These are phyloP conservation scores for Aspergillus homomorphus DNA, from an alignment of 495 filamentous ascomycete genomes.

Conservation along the genomic window DNA sequence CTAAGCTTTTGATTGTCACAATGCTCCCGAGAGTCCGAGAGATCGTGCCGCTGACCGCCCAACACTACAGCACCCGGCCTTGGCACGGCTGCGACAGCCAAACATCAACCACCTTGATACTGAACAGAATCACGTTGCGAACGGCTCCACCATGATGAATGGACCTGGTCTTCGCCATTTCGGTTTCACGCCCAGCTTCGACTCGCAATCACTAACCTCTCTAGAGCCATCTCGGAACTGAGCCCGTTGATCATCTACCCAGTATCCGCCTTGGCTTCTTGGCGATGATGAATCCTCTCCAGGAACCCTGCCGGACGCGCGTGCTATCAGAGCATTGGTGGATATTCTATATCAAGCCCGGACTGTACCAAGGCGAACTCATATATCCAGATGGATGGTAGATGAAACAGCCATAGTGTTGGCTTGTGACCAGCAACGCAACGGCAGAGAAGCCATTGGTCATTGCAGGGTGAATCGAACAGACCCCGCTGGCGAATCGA, in stretches of 20 bases:
- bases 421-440: not conserved
- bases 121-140: not conserved
- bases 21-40: too few species aligned
- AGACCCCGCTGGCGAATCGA: not conserved
- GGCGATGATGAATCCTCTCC: slow-evolving; percentile 3
- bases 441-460: not conserved
- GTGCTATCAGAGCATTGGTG: not conserved
- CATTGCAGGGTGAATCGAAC: not conserved
- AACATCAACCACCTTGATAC: not conserved
- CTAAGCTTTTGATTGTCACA: not conserved
- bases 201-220: not conserved
- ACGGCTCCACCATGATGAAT: not conserved
- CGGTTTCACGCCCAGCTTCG: not conserved
- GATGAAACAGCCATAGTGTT: not conserved
- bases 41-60: not conserved
- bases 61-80: not conserved
- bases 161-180: not conserved
- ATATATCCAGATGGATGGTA: not conserved
- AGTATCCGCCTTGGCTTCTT: not conserved
- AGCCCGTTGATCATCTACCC: not conserved
- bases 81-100: not conserved
- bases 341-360: not conserved
- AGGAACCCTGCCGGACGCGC: not conserved
- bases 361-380: not conserved
- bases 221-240: not conserved